A percentile compares a stretch with the other conserved stretches of the same genome.
Conservation (phyloP, 2,329 filamentous ascomycete species). For the Rhynchosporium secalis region DNA sequence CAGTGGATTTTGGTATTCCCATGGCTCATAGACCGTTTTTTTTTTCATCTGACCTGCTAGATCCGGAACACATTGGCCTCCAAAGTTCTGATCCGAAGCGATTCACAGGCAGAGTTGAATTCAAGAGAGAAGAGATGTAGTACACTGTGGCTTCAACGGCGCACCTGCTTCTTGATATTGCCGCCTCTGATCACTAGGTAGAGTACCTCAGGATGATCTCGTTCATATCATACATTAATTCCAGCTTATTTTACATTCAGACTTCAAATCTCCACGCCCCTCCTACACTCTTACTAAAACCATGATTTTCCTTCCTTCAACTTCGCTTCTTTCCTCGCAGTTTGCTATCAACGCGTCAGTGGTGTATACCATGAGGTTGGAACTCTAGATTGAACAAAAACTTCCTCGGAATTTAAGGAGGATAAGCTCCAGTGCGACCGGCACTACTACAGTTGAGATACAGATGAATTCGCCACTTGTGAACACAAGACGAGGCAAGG, state of each 20-base stretch:
- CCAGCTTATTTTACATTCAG: conserved; percentile 2
- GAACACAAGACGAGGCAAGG: no score
- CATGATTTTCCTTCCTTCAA: conserved; percentile 39
- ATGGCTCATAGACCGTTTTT: not conserved
- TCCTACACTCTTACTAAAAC: conserved; percentile 30
- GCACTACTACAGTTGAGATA: not conserved
- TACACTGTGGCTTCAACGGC: no score
- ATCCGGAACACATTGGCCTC: no score
- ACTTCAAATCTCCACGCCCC: not conserved
- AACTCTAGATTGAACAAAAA: not conserved
- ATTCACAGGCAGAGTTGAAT: no score
- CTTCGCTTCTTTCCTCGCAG: conserved; percentile 49
- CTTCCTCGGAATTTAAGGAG: no score
- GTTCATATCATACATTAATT: not conserved
- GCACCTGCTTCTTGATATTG: not conserved
- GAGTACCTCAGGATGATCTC: not conserved
- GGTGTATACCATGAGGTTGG: not conserved
- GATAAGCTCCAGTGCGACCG: no score
- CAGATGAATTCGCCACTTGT: no score
- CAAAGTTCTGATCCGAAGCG: no score
- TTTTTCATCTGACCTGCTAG: no score
- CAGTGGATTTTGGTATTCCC: not conserved
- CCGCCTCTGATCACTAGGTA: not conserved
- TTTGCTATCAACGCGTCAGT: conserved; percentile 40
- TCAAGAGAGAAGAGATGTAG: no score